These are phyloP conservation scores for Musa troglodytarum DNA, from an alignment of 176 grass and related monocot genomes.

Conservation along the genomic window DNA sequence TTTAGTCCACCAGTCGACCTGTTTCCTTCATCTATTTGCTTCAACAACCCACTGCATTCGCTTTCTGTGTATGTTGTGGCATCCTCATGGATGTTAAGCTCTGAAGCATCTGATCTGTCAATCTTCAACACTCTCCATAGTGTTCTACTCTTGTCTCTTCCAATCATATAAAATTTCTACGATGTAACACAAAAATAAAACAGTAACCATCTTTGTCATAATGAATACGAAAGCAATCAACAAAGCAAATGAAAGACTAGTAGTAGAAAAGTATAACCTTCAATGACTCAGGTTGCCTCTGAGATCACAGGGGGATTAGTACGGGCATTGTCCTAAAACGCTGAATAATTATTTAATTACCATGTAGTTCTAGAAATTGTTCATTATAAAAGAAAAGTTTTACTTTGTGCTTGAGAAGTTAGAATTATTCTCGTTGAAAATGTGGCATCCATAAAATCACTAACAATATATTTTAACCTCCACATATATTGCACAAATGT, in stretches of 20 bases:
- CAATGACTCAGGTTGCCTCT: not conserved
- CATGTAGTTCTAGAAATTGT: no score
- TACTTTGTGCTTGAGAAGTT: no score
- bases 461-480: no score
- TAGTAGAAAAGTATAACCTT: not conserved
- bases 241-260: not conserved
- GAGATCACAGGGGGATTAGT: no score
- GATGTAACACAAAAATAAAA: slow-evolving; percentile 26
- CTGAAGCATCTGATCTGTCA: slow-evolving; percentile 47
- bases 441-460: no score
- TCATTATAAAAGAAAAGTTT: no score
- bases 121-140: slow-evolving; percentile 71
- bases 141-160: slow-evolving; percentile 51
- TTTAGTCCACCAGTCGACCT: slow-evolving; percentile 62
- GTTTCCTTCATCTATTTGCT: slow-evolving; percentile 50
- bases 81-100: slow-evolving; percentile 66
- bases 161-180: slow-evolving; percentile 77
- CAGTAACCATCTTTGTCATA: slow-evolving; percentile 14
- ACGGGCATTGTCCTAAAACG: no score
- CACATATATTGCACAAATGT: no score
- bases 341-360: no score
- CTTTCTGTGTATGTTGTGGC: slow-evolving; percentile 49
- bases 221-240: not conserved
- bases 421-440: no score
- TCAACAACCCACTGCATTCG: slow-evolving; percentile 43